Conservation (phyloP, 2,329 filamentous ascomycete genomes). For the Aspergillus vadensis region DNA sequence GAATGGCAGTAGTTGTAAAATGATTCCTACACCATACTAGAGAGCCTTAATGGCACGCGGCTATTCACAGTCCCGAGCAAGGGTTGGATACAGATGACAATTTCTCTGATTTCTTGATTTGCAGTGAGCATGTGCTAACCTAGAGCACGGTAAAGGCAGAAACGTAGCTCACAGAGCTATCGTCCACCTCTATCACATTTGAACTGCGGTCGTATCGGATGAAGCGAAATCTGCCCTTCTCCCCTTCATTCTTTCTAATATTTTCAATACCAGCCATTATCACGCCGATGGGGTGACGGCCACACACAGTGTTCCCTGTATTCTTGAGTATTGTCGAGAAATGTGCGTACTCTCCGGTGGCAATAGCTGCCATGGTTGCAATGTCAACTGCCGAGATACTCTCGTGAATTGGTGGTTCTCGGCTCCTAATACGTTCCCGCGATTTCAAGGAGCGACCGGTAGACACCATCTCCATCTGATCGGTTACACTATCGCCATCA, state of each 20-base stretch:
- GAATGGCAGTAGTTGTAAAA: background rate
- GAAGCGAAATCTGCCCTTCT: constrained; percentile 68
- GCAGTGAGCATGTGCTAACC: background rate
- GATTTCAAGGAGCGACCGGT: constrained; percentile 32
- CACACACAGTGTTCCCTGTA: constrained; percentile 91
- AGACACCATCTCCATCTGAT: constrained; percentile 33
- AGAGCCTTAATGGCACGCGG: background rate
- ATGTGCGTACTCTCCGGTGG: constrained; percentile 68
- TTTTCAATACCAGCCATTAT: constrained; percentile 84
- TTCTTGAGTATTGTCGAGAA: constrained; percentile 70
- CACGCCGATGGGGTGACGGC: constrained; percentile 90
- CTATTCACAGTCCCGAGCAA: background rate
- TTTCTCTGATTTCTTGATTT: background rate
- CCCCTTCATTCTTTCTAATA: constrained; percentile 47
- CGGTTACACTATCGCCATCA: constrained; percentile 27
- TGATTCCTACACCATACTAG: background rate
- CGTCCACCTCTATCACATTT: constrained; percentile 64
- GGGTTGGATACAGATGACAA: background rate
- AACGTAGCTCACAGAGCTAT: constrained; percentile 93
- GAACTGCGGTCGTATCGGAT: constrained; percentile 85
- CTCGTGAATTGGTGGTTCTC: constrained; percentile 68
- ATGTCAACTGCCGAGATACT: constrained; percentile 80
- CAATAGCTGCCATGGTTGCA: constrained; percentile 80
- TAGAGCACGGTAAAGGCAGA: constrained; percentile 82
- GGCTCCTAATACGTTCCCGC: constrained; percentile 35